phyloP scores from a whole-genome alignment of 2,329 filamentous ascomycete genomes.

The Zymoseptoria pseudotritici region DNA sequence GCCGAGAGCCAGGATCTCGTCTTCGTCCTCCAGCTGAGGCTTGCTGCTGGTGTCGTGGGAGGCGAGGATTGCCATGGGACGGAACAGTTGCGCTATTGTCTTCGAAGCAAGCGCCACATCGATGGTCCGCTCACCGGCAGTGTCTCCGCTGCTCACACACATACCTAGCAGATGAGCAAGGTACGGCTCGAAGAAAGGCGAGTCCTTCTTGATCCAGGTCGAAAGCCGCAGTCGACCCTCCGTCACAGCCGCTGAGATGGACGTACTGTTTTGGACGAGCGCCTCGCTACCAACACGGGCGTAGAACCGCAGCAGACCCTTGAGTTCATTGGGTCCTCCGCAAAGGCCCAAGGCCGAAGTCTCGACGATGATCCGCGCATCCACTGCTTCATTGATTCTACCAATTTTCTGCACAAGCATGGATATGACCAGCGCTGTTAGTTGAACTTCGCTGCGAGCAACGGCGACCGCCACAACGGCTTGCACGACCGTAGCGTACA shows the following conservation, averaged over 20 bases:
- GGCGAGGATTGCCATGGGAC: slow-evolving; percentile 79
- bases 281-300: slow-evolving; percentile 67
- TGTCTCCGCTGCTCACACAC: slow-evolving; percentile 84
- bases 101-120: slow-evolving; percentile 67
- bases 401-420: slow-evolving; percentile 95
- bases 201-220: slow-evolving; percentile 57
- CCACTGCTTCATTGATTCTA: slow-evolving; percentile 71
- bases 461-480: slow-evolving; percentile 86
- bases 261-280: slow-evolving; percentile 58
- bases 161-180: slow-evolving; percentile 75
- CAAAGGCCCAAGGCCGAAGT: slow-evolving; percentile 69
- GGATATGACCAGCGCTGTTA: slow-evolving; percentile 83
- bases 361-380: slow-evolving; percentile 78
- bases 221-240: slow-evolving; percentile 76
- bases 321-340: slow-evolving; percentile 75
- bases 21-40: slow-evolving; percentile 42
- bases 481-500: slow-evolving; percentile 86
- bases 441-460: slow-evolving; percentile 78
- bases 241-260: slow-evolving; percentile 65
- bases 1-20: slow-evolving; percentile 48
- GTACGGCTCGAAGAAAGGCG: slow-evolving; percentile 74
- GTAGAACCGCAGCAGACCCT: slow-evolving; percentile 77
- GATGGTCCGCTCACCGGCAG: slow-evolving; percentile 45
- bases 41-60: slow-evolving; percentile 47
- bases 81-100: slow-evolving; percentile 81